Evolutionary conservation across 140 eudicot species (phyloP).

Genomic region (Flaveria floridana): DNA sequence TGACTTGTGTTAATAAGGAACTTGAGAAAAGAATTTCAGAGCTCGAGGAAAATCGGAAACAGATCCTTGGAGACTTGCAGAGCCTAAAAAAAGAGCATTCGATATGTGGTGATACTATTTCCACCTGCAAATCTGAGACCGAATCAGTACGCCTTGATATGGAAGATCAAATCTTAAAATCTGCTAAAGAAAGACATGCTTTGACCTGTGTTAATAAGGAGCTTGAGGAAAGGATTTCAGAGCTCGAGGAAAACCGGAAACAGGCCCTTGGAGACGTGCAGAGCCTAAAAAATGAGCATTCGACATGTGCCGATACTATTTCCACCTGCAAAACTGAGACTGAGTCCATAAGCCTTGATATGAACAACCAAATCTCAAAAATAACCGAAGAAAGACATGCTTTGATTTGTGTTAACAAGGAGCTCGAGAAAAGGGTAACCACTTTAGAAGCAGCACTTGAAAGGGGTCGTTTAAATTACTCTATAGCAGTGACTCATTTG

Average conservation of each 20-base stretch:
- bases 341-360: constrained; percentile 51
- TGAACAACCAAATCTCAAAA: constrained; percentile 45
- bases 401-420: constrained; percentile 38
- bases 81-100: constrained; percentile 68
- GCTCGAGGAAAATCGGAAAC: constrained; percentile 72
- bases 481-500: constrained; percentile 77
- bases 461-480: constrained; percentile 79
- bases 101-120: constrained; percentile 53
- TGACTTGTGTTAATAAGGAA: constrained; percentile 54
- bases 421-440: constrained; percentile 33
- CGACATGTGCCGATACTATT: constrained; percentile 53
- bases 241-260: constrained; percentile 75
- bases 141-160: constrained; percentile 57
- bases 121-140: constrained; percentile 46
- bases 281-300: constrained; percentile 63
- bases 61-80: constrained; percentile 67
- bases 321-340: constrained; percentile 49
- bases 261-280: constrained; percentile 64
- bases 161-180: constrained; percentile 45
- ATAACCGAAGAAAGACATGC: constrained; percentile 54
- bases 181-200: constrained; percentile 50
- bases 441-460: constrained; percentile 63
- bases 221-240: constrained; percentile 63
- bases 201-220: constrained; percentile 54
- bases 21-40: constrained; percentile 63